Conservation (phyloP, 345 rosid species). For the Eucalyptus cloeziana region DNA sequence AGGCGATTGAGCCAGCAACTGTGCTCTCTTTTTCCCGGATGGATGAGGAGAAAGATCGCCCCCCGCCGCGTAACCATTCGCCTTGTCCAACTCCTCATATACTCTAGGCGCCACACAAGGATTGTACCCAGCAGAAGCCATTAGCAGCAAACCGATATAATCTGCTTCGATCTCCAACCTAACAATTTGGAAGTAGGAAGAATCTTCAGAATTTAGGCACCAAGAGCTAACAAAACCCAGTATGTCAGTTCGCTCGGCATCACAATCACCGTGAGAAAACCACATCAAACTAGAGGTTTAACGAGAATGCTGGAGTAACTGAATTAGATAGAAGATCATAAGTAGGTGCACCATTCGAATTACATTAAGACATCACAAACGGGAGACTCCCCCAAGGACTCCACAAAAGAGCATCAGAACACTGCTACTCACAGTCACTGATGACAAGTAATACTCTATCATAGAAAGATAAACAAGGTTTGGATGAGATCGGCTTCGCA, state of each 20-base stretch:
- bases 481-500: neutral
- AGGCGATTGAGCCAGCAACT: constrained; percentile 54
- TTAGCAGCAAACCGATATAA: constrained; percentile 66
- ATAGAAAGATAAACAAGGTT: neutral
- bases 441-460: neutral
- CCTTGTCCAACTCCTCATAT: constrained; percentile 64
- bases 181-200: neutral
- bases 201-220: neutral
- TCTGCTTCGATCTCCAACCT: constrained; percentile 98
- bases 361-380: neutral
- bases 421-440: neutral
- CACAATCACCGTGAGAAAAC: neutral
- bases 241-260: neutral
- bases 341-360: neutral
- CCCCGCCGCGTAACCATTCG: constrained; percentile 27
- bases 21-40: constrained; percentile 79
- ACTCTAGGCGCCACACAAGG: constrained; percentile 78
- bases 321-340: neutral
- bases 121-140: constrained; percentile 86
- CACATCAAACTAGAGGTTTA: neutral
- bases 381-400: neutral
- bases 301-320: neutral
- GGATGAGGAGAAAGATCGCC: constrained; percentile 88
- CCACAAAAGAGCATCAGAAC: neutral
- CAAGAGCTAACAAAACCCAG: neutral